Conservation (phyloP, 2,329 filamentous ascomycete species). For the Epichloe coenophiala region DNA sequence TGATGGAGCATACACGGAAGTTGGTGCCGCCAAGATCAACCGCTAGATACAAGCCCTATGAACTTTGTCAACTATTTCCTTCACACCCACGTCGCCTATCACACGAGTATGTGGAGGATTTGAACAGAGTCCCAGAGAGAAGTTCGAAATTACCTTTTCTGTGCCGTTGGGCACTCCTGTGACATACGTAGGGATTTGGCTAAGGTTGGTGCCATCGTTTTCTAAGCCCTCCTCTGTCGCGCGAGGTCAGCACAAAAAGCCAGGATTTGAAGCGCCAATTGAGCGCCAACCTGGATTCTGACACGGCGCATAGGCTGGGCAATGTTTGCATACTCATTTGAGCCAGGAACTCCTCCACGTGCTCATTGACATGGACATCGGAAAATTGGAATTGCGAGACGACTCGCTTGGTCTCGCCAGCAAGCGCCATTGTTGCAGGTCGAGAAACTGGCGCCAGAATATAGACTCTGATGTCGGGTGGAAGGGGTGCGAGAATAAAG, state of each 20-base stretch:
- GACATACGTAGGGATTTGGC: constrained; percentile 95
- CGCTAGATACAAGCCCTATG: constrained; percentile 74
- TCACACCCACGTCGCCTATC: not conserved
- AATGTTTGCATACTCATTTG: constrained; percentile 52
- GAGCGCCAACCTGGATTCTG: not conserved
- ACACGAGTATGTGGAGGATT: too few relatives aligned
- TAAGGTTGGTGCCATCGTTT: constrained; percentile 67
- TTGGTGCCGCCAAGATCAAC: constrained; percentile 98
- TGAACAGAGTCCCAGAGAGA: not conserved
- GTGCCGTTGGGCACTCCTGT: constrained; percentile 93
- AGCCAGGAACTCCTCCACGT: constrained; percentile 71
- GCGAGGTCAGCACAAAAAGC: not conserved
- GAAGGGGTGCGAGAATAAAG: constrained; percentile 15
- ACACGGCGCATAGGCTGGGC: not conserved
- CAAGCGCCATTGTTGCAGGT: constrained; percentile 47
- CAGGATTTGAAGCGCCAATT: too few relatives aligned
- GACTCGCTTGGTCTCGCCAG: constrained; percentile 63
- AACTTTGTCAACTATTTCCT: not conserved
- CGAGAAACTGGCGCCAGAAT: constrained; percentile 38
- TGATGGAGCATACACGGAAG: constrained; percentile 92
- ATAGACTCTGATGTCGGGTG: constrained; percentile 28
- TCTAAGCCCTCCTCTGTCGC: constrained; percentile 62
- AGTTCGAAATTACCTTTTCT: constrained; percentile 52
- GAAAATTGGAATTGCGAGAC: constrained; percentile 77
- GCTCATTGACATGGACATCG: constrained; percentile 62